Evolutionary conservation across 306 rosid species (phyloP), one percentile per base, ranked within the genome.

Genomic region (Pyrus communis): DNA sequence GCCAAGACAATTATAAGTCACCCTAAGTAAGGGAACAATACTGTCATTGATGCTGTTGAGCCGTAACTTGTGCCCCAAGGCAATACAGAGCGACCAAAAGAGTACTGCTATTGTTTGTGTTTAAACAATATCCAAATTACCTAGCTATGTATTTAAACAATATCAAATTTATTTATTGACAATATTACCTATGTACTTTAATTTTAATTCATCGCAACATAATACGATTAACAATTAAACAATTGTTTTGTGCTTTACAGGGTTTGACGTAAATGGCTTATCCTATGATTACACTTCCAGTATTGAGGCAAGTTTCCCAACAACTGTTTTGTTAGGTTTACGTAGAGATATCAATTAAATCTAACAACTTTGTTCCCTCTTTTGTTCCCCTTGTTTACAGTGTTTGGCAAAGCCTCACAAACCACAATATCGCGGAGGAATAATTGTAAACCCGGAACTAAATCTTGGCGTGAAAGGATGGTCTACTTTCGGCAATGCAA

Each of bases 401-500:
- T 93, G 97, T 82, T 81, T 85, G 78, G 40, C 3, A 59, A 68
- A 59, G 0, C 98, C 97, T 46, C 71, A 67, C 4, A 83, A 85
- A 78, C 82, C 96, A 60, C 90, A 85, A 13, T 93, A 91, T 64
- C 79, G 75, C 58, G 98, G 97, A 72, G 98, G 98, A 66, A 87
- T 91, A 65, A 84, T 93, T 55, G 67, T 43, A 69, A 93, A 93
- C 61, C 91, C 97, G 35, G 91, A 93, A 38, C 66, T 93, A 21
- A 87, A 90, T 4, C 43, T 87, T 62, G 94, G 93, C 25, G 46
- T 88, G 70, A 60, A 84, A 75, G 93, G 90, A 2, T 91, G 98
- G 96, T 80, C 83, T 38, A 6, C 71, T 15, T 88, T 79, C 51
- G 94, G 90, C 1, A 19, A 52, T 0, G 86, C 96, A 74, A 84